A percentile compares a stretch with the other conserved stretches of the same genome.
These are phyloP conservation scores for Myxozyma vanderwaltii DNA, from an alignment of 805 yeast species.

Conservation along the genomic window DNA sequence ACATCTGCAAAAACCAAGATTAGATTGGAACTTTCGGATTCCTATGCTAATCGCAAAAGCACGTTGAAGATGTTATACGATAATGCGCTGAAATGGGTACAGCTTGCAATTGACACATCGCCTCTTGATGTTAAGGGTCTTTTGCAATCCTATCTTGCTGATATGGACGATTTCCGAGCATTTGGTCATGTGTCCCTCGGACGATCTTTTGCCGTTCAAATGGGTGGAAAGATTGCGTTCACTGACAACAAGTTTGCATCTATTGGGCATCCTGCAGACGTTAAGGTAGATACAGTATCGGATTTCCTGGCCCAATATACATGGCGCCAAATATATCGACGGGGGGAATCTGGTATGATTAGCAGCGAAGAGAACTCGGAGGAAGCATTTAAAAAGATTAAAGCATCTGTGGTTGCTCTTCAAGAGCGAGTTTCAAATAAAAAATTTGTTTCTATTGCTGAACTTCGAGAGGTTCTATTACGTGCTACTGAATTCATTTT, in stretches of 20 bases:
- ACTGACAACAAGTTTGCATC: constrained; percentile 66
- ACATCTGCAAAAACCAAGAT: constrained; percentile 50
- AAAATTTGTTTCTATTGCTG: constrained; percentile 36
- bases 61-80: constrained; percentile 63
- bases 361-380: neutral
- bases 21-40: constrained; percentile 66
- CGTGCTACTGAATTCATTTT: constrained; percentile 49
- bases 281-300: constrained; percentile 58
- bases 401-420: constrained; percentile 35
- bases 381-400: constrained; percentile 33
- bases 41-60: constrained; percentile 69
- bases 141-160: constrained; percentile 73
- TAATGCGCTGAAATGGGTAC: constrained; percentile 69
- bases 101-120: constrained; percentile 56
- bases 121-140: constrained; percentile 76
- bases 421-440: constrained; percentile 30
- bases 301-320: constrained; percentile 75
- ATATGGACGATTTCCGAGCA: constrained; percentile 44
- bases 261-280: constrained; percentile 43
- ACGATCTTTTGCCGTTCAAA: constrained; percentile 84
- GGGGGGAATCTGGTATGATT: constrained; percentile 1
- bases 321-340: constrained; percentile 52
- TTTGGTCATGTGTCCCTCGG: constrained; percentile 66
- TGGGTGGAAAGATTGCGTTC: constrained; percentile 75
- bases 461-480: constrained; percentile 38